These are phyloP conservation scores for Linum tenue DNA, from an alignment of 345 rosid genomes.

Conservation along the genomic window DNA sequence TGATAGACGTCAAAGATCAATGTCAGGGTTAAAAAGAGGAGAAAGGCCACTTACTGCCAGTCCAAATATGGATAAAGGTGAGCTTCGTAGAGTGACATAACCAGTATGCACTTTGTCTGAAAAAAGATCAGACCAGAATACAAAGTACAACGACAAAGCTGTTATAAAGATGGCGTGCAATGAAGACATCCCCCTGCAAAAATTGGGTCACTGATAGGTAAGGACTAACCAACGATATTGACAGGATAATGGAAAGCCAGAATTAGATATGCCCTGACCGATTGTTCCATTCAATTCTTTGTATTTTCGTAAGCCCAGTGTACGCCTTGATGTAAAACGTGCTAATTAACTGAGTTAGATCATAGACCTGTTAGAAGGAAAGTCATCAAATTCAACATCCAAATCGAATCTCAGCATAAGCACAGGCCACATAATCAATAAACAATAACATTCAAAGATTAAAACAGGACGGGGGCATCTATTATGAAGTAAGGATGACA, in stretches of 20 bases:
- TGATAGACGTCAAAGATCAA: not conserved
- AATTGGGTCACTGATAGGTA: slow-evolving; percentile 4
- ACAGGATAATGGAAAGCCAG: not conserved
- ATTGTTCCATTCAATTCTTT: slow-evolving; percentile 78
- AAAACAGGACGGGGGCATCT: slow-evolving; percentile 1
- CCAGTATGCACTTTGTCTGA: slow-evolving; percentile 36
- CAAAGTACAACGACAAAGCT: slow-evolving; percentile 51
- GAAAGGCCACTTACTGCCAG: slow-evolving; percentile 52
- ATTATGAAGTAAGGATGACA: not conserved
- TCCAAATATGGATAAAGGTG: slow-evolving; percentile 54
- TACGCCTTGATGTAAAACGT: slow-evolving; percentile 49
- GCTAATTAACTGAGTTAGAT: slow-evolving; percentile 52
- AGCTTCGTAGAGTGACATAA: slow-evolving; percentile 48
- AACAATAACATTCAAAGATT: not conserved
- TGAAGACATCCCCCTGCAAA: slow-evolving; percentile 70
- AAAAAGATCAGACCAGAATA: slow-evolving; percentile 68
- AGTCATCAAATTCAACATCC: not conserved
- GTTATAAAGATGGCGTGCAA: slow-evolving; percentile 62
- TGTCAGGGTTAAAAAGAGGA: slow-evolving; percentile 8
- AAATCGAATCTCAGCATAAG: not conserved
- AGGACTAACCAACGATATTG: slow-evolving; percentile 2
- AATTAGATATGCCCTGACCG: slow-evolving; percentile 34
- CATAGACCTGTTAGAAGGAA: slow-evolving; percentile 43
- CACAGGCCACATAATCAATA: not conserved
- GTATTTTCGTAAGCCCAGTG: slow-evolving; percentile 43